Percentiles rank a stretch among this genome's conserved stretches.
These are phyloP conservation scores for Arthrobotrys entomopaga DNA, from an alignment of 2,329 filamentous ascomycete species.

Conservation along the genomic window DNA sequence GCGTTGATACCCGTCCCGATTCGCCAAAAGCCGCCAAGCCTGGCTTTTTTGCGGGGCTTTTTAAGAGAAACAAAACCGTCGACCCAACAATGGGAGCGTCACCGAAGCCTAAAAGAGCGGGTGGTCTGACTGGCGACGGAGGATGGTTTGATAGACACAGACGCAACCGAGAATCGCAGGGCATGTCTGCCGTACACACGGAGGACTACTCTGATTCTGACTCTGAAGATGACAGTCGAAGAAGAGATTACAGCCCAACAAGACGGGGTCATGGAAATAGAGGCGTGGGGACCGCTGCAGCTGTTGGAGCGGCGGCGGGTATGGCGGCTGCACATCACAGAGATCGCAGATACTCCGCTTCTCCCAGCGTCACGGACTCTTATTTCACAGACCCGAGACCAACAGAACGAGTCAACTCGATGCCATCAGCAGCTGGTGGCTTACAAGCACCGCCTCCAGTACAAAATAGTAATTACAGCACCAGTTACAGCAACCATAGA, in stretches of 20 bases:
- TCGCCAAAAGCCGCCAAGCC: constrained; percentile 41
- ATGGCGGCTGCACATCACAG: constrained; percentile 45
- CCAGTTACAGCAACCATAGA: constrained; percentile 40
- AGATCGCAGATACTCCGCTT: constrained; percentile 35
- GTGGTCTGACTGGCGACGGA: constrained; percentile 41
- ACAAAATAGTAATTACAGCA: constrained; percentile 28
- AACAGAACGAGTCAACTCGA: constrained; percentile 29
- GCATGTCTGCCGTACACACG: constrained; percentile 50
- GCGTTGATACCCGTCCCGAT: constrained; percentile 24
- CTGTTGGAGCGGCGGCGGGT: constrained; percentile 27
- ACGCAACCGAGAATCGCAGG: constrained; percentile 39
- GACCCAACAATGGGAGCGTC: constrained; percentile 29
- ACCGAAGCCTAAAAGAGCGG: constrained; percentile 34
- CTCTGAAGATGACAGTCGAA: constrained; percentile 38
- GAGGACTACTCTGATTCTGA: constrained; percentile 50
- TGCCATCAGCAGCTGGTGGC: constrained; percentile 31
- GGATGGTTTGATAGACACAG: constrained; percentile 47
- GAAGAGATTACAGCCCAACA: constrained; percentile 33
- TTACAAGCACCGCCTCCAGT: constrained; percentile 47
- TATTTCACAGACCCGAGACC: constrained; percentile 45
- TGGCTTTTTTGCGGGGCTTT: constrained; percentile 44
- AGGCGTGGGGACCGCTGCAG: constrained; percentile 29
- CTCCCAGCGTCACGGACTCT: constrained; percentile 40
- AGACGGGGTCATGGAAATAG: constrained; percentile 27
- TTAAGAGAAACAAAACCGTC: constrained; percentile 39